A percentile compares a stretch with the other conserved stretches of the same genome.
Evolutionary conservation across 345 rosid genomes (phyloP).

Genomic region (Linum usitatissimum): DNA sequence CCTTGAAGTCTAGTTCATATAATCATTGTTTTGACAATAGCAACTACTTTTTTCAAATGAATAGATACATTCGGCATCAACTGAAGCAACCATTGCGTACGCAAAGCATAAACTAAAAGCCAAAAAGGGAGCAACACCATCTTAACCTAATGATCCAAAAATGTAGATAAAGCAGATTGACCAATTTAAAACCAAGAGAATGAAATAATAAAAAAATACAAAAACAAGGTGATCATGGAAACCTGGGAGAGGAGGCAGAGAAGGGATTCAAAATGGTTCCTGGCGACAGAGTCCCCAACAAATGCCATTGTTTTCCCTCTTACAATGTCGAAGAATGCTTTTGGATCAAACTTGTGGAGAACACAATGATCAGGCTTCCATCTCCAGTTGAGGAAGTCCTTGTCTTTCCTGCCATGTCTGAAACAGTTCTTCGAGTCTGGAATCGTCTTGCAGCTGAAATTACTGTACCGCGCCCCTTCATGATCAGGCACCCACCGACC

Average conservation of each 20-base stretch:
- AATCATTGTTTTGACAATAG: no score
- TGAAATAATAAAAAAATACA: background rate
- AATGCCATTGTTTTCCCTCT: constrained; percentile 68
- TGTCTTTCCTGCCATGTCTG: constrained; percentile 52
- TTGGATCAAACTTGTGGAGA: constrained; percentile 54
- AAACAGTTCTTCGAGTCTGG: constrained; percentile 69
- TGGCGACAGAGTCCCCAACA: constrained; percentile 79
- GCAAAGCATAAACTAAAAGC: no score
- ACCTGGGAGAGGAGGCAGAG: constrained; percentile 77
- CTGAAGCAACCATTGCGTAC: no score
- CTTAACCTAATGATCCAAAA: background rate
- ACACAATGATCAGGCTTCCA: constrained; percentile 76
- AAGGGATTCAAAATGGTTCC: constrained; percentile 83
- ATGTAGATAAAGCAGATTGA: background rate
- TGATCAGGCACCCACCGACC: constrained; percentile 67
- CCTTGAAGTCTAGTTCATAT: no score
- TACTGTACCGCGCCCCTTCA: constrained; percentile 40
- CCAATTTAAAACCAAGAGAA: background rate
- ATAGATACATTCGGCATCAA: no score
- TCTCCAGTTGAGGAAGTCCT: constrained; percentile 69
- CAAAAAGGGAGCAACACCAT: no score
- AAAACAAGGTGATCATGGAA: background rate
- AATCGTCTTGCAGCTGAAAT: constrained; percentile 58
- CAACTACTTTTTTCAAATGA: no score
- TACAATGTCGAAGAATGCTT: constrained; percentile 37